Base-by-base conservation (phyloP, 2,329 filamentous ascomycete genomes). In the Curvularia hawaiiensis region DNA sequence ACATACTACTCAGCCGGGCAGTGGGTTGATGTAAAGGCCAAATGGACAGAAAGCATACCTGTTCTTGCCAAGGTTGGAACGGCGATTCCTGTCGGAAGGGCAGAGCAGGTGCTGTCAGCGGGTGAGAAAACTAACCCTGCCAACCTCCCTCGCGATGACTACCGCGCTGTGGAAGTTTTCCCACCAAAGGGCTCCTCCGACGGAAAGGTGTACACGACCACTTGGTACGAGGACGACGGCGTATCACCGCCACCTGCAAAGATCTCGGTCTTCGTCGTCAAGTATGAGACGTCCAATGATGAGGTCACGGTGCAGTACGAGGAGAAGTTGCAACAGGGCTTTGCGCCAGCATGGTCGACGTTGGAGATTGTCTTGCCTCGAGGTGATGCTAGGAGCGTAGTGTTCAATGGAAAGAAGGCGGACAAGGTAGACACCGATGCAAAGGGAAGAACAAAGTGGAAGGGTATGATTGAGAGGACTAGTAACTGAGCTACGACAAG, bases 171-270 rank as follows among this genome's bases (percentile, higher is more conserved):
- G 0, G 84, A 87, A 66, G 79, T 87, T 22, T 86, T 86, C 67
- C 84, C 84, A 3, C 80, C 83, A 0, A 71, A 72, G 26, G 76
- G 75, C 0, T 77, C 72, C 39, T 78, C 73, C 0, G 63, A 70
- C 11, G 73, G 68, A 1, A 71, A 72, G 0, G 70, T 67, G 14
- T 75, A 70, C 8, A 82, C 77, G 58, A 71, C 61, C 24, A 79
- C 73, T 0, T 87, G 84, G 84, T 79, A 79, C 47, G 84, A 87
- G 66, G 84, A 87, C 59, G 84, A 87, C 69, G 84, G 84, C 0
- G 79, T 85, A 28, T 81, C 82, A 9, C 76, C 79, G 40, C 65
- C 72, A 18, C 68, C 70, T 5, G 72, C 64, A 1, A 65, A 60
- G 38, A 68, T 75, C 12, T 74, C 71, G 0, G 50, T 54, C 0